Base-by-base conservation (phyloP, 352 stramenopile genomes). In the Phytophthora sp. region DNA sequence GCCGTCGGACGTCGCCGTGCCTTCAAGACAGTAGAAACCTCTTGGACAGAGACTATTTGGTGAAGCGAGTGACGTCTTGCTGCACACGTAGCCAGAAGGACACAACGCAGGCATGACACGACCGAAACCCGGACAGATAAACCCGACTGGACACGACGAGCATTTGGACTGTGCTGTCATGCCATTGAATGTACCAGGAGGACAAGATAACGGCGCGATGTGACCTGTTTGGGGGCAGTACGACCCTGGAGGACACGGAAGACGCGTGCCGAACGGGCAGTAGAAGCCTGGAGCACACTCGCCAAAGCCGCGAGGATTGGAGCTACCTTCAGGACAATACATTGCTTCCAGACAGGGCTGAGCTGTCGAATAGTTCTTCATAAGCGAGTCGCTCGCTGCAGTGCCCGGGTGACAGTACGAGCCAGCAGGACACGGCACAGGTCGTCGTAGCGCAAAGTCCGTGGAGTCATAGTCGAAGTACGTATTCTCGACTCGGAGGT, bases 21-120 rank as follows among this genome's bases (percentile, higher is more conserved):
- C 97, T 75, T 97, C 93, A 36, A 84, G 77, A 67, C 97, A 99
- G 76, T 97, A 99, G 57, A 98, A 98, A 1, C 97, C 97, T 29
- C 88, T 79, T 1, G 97, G 95, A 66, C 97, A 99, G n/a, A 88
- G 68, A 51, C 86, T 88, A 71, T 99, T 98, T 4, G 96, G 96
- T 8, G 84, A 91, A 0, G 79, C 62, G 0, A 99, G 82, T 1
- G 79, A 76, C 24, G 76, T 66, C 50, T 88, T 93, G 52, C 84
- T 97, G 66, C 97, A 99, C 0, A 98, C 91, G 57, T 95, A 98
- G 4, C 97, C 95, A 23, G 90, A 63, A 8, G 93, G 88, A 70
- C 96, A 99, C 23, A 98, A 87, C 0, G 86, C 87, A 21, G 96
- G 96, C 56, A 95, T 74, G n/a, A 97, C 61, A 5, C 95, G 84